Evolutionary conservation across 139 green algal species (phyloP), one percentile per base, ranked within the genome.

Genomic region (Coelastrella sp.): DNA sequence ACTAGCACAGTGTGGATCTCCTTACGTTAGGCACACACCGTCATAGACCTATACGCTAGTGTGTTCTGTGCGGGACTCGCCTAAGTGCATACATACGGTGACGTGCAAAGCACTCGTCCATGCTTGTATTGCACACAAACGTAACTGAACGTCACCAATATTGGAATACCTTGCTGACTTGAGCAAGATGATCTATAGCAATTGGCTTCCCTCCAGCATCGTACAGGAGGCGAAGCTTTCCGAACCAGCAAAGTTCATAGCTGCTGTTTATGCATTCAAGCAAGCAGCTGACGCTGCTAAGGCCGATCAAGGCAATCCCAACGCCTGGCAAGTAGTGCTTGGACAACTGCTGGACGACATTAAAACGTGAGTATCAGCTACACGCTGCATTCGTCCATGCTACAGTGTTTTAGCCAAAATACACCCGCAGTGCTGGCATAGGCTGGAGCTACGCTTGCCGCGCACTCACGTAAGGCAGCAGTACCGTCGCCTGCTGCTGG

Each of bases 191-290:
- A 85, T 85, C 23, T 85, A 85, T 43, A 85, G 23, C 8, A 59
- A 69, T 19, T 90, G 86, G 86, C 53, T 90, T 25, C 86, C 86
- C 11, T 45, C 63, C 1, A 67, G 83, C 2, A 27, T 90, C 1
- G 81, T 62, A 1, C 38, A 57, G 1, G 51, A 63, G 11, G 75
- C 50, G 5, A 19, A 51, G 19, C 27, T 40, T 8, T 82, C 93
- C 48, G 93, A 96, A 75, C 88, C 89, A 0, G 4, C 37, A 38
- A 85, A 89, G 11, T 94, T 93, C 64, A 50, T 34, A 9, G 87
- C 83, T 7, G 80, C 67, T 59, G 80, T 79, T 11, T 2, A 57
- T 93, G 17, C 63, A 89, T 34, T 57, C 34, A 7, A 69, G 68
- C n/a, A 45, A 91, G 6, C 13, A 3, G 3, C 32, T 50, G 37